Percentiles rank a stretch among this genome's conserved stretches.
Conservation (phyloP, 1,284 basidiomycete species). For the Sanghuangporus sanghuang region DNA sequence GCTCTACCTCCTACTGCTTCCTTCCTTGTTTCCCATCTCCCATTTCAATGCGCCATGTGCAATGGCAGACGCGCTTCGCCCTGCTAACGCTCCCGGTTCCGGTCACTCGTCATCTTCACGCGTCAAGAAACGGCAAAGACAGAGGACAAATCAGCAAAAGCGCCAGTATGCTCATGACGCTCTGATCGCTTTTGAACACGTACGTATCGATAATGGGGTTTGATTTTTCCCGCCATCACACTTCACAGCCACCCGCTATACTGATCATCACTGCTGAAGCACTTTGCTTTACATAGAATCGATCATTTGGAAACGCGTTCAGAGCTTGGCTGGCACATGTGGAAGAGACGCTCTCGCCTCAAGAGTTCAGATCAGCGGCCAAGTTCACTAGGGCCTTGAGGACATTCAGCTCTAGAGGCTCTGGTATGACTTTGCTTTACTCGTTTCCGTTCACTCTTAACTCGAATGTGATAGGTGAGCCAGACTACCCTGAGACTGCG, state of each 20-base stretch:
- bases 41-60: constrained; percentile 9
- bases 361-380: constrained; percentile 16
- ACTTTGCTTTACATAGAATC: constrained; percentile 3
- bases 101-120: constrained; percentile 5
- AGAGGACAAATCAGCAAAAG: constrained; percentile 17
- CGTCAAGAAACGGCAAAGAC: constrained; percentile 11
- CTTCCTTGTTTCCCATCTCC: not conserved
- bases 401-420: constrained; percentile 14
- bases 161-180: constrained; percentile 13
- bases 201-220: not conserved
- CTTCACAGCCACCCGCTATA: not conserved
- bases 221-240: not conserved
- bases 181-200: constrained; percentile 14
- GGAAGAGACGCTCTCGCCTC: constrained; percentile 11
- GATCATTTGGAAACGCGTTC: constrained; percentile 16
- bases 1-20: not conserved
- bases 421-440: constrained; percentile 8
- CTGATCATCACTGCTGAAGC: not conserved
- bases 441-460: not conserved
- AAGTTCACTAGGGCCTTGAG: constrained; percentile 17
- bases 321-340: constrained; percentile 17
- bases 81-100: not conserved
- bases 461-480: constrained; percentile 6
- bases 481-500: constrained; percentile 17
- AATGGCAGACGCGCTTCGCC: constrained; percentile 16